phyloP scores from a whole-genome alignment of 2,329 filamentous ascomycete genomes.

The Xylariaceae sp. region DNA sequence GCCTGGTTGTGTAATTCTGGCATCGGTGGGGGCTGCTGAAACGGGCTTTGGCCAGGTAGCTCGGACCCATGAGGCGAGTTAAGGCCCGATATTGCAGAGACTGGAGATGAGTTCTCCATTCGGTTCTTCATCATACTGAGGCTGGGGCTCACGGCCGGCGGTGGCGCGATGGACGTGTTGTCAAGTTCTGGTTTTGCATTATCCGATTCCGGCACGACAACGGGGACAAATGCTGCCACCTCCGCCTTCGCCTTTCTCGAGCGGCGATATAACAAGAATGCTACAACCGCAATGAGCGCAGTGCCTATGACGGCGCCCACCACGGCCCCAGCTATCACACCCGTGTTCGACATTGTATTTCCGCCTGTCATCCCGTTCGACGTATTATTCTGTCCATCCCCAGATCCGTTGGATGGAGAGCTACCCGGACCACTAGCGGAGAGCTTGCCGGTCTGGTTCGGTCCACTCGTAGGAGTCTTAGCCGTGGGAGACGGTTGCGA shows the following conservation, averaged over 20 bases:
- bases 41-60: constrained; percentile 24
- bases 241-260: constrained; percentile 22
- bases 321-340: constrained; percentile 42
- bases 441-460: constrained; percentile 10
- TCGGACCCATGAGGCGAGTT: constrained; percentile 29
- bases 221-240: neutral
- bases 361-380: constrained; percentile 46
- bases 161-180: constrained; percentile 21
- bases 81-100: constrained; percentile 37
- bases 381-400: neutral
- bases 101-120: constrained; percentile 36
- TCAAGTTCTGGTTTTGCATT: constrained; percentile 39
- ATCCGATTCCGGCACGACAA: constrained; percentile 1
- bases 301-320: constrained; percentile 45
- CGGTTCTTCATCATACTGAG: constrained; percentile 26
- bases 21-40: constrained; percentile 23
- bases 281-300: constrained; percentile 39
- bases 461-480: constrained; percentile 18
- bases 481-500: constrained; percentile 33
- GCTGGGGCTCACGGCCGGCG: constrained; percentile 25
- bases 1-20: constrained; percentile 31
- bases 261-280: constrained; percentile 47
- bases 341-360: constrained; percentile 29
- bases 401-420: constrained; percentile 13
- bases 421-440: constrained; percentile 20